Evolutionary conservation across 2,329 filamentous ascomycete genomes (phyloP), one percentile per base, ranked within the genome.

Genomic region (Aspergillus luchuensis): DNA sequence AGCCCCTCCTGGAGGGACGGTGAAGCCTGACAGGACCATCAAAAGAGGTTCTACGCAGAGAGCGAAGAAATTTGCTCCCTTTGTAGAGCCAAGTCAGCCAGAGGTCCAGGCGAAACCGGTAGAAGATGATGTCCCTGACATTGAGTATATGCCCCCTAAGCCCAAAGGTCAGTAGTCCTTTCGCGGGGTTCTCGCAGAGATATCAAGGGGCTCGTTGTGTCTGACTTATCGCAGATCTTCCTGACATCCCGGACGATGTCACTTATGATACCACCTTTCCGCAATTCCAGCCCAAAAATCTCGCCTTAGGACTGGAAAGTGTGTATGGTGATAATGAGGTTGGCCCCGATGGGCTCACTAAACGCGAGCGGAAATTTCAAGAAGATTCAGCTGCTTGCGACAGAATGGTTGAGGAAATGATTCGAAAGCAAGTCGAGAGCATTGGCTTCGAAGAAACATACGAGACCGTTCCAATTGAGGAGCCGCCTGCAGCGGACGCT

Each of bases 81-180:
- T 69, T 74, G 76, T 71, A 71, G 81, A 73, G 72, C 81, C 66
- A 78, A 81, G 74, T 48, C 65, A 74, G 54, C 63, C 74, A 15
- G 71, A 75, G 54, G 81, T 82, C 4, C 85, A 88, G 55, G 76
- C 79, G 41, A 74, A 72, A 28, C 54, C 75, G 11, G 73, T 77
- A n/a, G 79, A 83, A 54, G 81, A 85, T 56, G 79, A 83, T 62
- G 82, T 91, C 48, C 87, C 88, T 25, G 93, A 97, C 57, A 87
- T 94, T 62, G 95, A 98, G 80, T 97, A 96, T 74, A 92, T 92
- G 73, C 92, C 94, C 5, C 91, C 92, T 0, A 88, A 82, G 62
- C 84, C 88, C 1, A 84, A 84, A 66, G 80, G 81, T 82, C 72
- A 59, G 72, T 36, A 15, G 11, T 36, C 5, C 17, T n/a, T 52